phyloP scores from a whole-genome alignment of 805 yeast genomes.

The Yarrowia sp. region DNA sequence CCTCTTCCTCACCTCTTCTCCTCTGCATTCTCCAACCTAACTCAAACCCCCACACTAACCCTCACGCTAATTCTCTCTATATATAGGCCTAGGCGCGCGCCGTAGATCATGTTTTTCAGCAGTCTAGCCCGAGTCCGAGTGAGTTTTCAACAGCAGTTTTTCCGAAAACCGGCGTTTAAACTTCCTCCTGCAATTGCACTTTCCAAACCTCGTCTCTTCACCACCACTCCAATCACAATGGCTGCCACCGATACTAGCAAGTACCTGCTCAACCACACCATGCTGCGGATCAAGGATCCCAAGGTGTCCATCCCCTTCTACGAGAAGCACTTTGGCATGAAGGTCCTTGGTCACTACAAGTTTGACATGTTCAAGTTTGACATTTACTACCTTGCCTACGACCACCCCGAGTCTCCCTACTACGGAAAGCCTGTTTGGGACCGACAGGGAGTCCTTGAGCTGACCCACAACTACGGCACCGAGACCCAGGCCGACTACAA shows the following conservation, averaged over 20 bases:
- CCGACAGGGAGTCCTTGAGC: conserved; percentile 71
- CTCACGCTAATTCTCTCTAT: background rate
- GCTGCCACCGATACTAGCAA: conserved; percentile 22
- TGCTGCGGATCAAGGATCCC: conserved; percentile 82
- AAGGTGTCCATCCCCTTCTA: conserved; percentile 70
- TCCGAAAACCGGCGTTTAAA: background rate
- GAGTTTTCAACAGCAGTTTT: background rate
- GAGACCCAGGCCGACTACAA: conserved; percentile 56
- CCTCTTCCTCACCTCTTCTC: background rate
- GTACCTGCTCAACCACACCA: conserved; percentile 39
- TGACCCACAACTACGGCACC: conserved; percentile 77
- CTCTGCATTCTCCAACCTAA: background rate
- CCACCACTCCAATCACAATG: background rate
- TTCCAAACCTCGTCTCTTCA: background rate
- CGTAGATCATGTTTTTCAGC: background rate
- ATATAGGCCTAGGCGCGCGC: background rate
- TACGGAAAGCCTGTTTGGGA: conserved; percentile 42
- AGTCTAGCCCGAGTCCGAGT: background rate
- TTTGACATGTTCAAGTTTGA: conserved; percentile 58
- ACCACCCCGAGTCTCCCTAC: conserved; percentile 45
- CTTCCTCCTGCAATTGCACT: background rate
- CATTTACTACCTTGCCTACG: conserved; percentile 65
- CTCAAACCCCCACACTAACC: background rate
- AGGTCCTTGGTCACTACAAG: conserved; percentile 51
- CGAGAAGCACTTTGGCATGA: conserved; percentile 70